Base-by-base conservation (phyloP, 2,329 filamentous ascomycete genomes). In the Passalora sequoiae region DNA sequence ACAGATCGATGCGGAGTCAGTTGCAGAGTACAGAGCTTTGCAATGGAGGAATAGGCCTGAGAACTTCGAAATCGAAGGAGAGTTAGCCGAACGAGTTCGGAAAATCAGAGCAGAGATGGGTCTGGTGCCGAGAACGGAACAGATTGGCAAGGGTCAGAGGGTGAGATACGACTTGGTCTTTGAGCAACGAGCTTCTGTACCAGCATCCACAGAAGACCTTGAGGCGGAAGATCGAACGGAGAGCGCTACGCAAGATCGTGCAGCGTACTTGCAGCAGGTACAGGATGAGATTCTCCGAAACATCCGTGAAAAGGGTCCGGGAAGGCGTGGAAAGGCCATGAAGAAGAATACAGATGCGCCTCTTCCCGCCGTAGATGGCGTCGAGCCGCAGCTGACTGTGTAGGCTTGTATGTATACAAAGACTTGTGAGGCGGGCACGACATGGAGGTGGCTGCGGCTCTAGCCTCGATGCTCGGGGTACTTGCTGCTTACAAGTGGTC, bases 21-120 rank as follows among this genome's bases (percentile, higher is more conserved):
- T 36, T 4, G 32, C 32, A 6, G 32, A 36, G 15, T 40, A 20
- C 37, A 40, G 21, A 15, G 37, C 37, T 8, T 12, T 40, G 13
- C 20, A 25, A 21, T 40, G 37, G 37, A 40, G 21, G 25, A 12
- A 27, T 16, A 10, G 37, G 12, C 15, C 16, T 7, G 37, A 40
- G 16, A 29, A 30, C 15, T 40, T 28, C 24, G 15, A 40, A 17
- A 10, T 40, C 13, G 25, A 40, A 3, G 15, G 13, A 20, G 20
- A 17, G 7, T 29, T 16, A 12, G 17, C 27, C 15, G 27, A 30
- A 16, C 22, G 25, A 27, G 37, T 40, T 24, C 22, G 30, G 17
- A 19, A 27, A 17, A 25, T 40, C 17, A 28, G 37, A 28, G 22
- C 37, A 30, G 17, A 30, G 37, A 40, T 40, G 37, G 17, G 27